Base-by-base conservation (phyloP, 768 basidiomycete species). In the Boletus insuetus region DNA sequence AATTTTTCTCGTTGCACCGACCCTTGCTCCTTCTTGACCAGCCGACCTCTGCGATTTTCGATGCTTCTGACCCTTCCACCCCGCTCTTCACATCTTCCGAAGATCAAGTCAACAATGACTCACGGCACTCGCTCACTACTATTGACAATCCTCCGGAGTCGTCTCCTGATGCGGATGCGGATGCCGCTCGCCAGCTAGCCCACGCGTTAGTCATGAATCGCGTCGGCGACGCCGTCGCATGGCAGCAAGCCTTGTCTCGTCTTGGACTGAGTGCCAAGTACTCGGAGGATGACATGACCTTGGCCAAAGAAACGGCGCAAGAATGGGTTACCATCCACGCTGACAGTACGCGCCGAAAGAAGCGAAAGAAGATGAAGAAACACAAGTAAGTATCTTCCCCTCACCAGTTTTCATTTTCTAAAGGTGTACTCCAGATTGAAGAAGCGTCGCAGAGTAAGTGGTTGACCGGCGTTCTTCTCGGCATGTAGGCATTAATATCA, bases 341-440 rank as follows among this genome's bases (percentile, higher is more conserved):
- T 74, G 91, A 93, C 63, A 92, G 91, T 62, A 84, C 83, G 29
- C 89, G 86, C 77, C 82, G 91, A 71, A 94, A 94, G 79, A 80
- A 84, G 63, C 78, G 84, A 78, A 89, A 85, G 84, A 96, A 95
- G 85, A 96, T 96, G 86, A 92, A 88, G 82, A 96, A 94, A 75
- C 94, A 96, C 72, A 95, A 95, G 92, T 93, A 66, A 73, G 89
- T 79, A 4, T 26, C 26, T 24, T 51, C 9, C 41, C 42, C 50
- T 54, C 35, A 47, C 38, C 16, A 19, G 53, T 54, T 53, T 50
- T 45, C 42, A 4, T 14, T 48, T 53, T 55, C 43, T 66, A 26
- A 66, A 35, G 6, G 42, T 20, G 20, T 16, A 41, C 46, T 59
- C 7, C 58, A 93, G 91, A 77, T 81, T 91, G 66, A 91, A 86